These are phyloP conservation scores for Cylindrotheca fusiformis DNA, from an alignment of 108 stramenopile species.

Conservation along the genomic window DNA sequence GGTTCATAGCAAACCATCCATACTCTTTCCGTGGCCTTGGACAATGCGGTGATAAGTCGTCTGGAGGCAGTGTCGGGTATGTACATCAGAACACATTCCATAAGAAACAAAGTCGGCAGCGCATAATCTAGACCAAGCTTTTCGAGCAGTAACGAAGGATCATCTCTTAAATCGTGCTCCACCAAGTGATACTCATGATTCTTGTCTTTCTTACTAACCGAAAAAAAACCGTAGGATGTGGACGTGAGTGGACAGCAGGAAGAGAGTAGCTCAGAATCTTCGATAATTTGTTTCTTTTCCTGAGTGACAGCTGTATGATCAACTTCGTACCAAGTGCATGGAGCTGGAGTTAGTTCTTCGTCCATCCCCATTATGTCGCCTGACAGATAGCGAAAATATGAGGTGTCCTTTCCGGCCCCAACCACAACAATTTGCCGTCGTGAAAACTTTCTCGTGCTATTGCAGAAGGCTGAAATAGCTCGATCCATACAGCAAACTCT, in stretches of 20 bases:
- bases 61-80: conserved; percentile 46
- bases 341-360: not conserved
- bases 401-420: conserved; percentile 85
- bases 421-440: conserved; percentile 68
- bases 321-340: conserved; percentile 80
- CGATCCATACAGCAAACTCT: conserved; percentile 79
- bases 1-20: conserved; percentile 66
- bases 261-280: conserved; percentile 19
- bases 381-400: conserved; percentile 62
- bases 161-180: conserved; percentile 53
- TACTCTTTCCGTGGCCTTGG: conserved; percentile 1
- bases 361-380: conserved; percentile 24
- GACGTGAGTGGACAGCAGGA: conserved; percentile 17
- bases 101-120: conserved; percentile 70
- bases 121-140: conserved; percentile 37
- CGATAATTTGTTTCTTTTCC: conserved; percentile 49
- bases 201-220: not conserved
- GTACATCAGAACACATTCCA: conserved; percentile 87
- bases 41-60: conserved; percentile 26
- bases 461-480: conserved; percentile 61
- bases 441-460: not conserved
- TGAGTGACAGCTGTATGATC: conserved; percentile 72
- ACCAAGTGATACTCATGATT: conserved; percentile 39
- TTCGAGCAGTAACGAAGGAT: conserved; percentile 43
- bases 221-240: conserved; percentile 8